Percentiles rank a stretch among this genome's conserved stretches.
Conservation (phyloP, 2,329 filamentous ascomycete species). For the Colletotrichum lentis region DNA sequence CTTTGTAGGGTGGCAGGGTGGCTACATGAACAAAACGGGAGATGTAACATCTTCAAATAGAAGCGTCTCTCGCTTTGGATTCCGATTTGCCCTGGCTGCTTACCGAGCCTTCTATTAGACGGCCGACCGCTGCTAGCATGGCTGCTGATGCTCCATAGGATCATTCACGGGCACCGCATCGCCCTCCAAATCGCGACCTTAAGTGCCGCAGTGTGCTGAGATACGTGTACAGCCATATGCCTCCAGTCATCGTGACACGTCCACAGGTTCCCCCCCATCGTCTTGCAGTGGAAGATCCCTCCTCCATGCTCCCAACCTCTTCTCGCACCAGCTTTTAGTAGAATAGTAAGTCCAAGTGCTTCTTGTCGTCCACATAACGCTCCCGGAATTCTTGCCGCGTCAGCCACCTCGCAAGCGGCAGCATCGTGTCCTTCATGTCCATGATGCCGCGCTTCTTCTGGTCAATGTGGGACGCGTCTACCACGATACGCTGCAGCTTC, state of each 20-base stretch:
- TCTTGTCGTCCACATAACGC: slow-evolving; percentile 69
- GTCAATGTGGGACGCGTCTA: slow-evolving; percentile 93
- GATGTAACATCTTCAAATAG: slow-evolving; percentile 1
- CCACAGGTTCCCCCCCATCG: background rate
- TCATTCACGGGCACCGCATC: background rate
- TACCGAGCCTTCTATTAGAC: background rate
- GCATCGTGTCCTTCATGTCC: slow-evolving; percentile 93
- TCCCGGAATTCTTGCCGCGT: slow-evolving; percentile 74
- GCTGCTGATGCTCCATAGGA: background rate
- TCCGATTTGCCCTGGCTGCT: slow-evolving; percentile 10
- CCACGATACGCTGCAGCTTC: slow-evolving; percentile 78
- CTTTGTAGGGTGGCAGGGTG: background rate
- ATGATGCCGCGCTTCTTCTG: slow-evolving; percentile 92
- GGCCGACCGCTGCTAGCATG: background rate
- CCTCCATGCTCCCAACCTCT: background rate
- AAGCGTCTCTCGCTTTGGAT: background rate
- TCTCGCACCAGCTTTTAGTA: slow-evolving; percentile 53
- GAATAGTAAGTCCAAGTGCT: slow-evolving; percentile 69
- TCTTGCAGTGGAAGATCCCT: background rate
- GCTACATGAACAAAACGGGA: background rate
- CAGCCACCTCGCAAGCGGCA: slow-evolving; percentile 80
- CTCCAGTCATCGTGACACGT: background rate
- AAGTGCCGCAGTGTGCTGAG: background rate
- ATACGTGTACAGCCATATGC: background rate
- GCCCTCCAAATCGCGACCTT: background rate